Conservation (phyloP, 129 eudicot genomes). For the Calendula officinalis region DNA sequence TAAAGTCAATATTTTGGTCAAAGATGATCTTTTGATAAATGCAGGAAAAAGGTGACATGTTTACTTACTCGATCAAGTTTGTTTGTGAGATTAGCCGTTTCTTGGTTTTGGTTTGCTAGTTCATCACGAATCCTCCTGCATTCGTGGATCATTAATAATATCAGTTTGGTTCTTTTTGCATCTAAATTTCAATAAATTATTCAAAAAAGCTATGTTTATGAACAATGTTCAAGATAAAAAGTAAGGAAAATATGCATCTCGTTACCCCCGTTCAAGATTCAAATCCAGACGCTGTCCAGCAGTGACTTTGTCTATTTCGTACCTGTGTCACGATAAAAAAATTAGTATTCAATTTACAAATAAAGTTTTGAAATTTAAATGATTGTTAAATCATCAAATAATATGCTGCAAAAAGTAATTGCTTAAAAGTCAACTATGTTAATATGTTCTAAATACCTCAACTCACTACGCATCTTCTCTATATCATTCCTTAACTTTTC, state of each 20-base stretch:
- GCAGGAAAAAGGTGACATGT: neutral
- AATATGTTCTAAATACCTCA: conserved; percentile 48
- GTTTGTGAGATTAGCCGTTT: conserved; percentile 84
- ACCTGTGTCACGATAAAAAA: conserved; percentile 48
- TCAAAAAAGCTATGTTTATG: neutral
- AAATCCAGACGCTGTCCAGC: conserved; percentile 97
- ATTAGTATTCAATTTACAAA: neutral
- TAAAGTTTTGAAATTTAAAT: neutral
- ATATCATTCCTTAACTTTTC: conserved; percentile 86
- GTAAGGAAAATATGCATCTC: neutral
- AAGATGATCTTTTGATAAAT: conserved; percentile 2
- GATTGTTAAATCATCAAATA: neutral
- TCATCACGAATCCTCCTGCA: conserved; percentile 97
- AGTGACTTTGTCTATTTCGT: conserved; percentile 90
- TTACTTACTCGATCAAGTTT: conserved; percentile 85
- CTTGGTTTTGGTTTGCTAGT: conserved; percentile 81
- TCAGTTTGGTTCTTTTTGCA: conserved; percentile 1
- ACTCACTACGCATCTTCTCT: conserved; percentile 92
- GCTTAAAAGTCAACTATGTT: conserved; percentile 1
- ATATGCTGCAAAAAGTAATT: conserved; percentile 13
- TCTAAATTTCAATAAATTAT: neutral
- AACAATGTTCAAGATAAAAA: neutral
- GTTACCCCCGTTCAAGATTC: conserved; percentile 93
- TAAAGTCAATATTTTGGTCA: conserved; percentile 1
- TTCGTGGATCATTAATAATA: neutral